phyloP scores from a whole-genome alignment of 2,329 filamentous ascomycete genomes.

The Bipolaris victoriae region DNA sequence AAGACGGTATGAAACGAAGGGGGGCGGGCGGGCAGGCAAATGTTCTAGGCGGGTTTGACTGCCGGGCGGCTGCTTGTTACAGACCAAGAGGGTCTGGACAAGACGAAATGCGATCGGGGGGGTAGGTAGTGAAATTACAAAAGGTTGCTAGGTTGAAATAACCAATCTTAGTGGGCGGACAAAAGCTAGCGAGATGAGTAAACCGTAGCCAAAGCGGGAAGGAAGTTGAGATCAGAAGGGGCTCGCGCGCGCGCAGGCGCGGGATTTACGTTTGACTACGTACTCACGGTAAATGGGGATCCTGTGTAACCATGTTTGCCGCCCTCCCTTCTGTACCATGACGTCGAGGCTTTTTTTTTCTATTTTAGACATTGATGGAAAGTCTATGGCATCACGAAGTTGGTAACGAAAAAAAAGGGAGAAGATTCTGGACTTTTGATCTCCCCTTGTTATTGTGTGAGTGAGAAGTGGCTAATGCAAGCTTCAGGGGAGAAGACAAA shows the following conservation, averaged over 20 bases:
- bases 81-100: constrained; percentile 1
- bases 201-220: constrained; percentile 14
- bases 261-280: too few species aligned
- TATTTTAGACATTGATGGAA: background rate
- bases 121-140: constrained; percentile 3
- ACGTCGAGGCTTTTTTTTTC: constrained; percentile 14
- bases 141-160: constrained; percentile 4
- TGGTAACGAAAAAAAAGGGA: too few species aligned
- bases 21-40: background rate
- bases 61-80: background rate
- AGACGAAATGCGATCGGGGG: constrained; percentile 5
- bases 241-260: too few species aligned
- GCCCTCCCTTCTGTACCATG: constrained; percentile 8
- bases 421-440: too few species aligned
- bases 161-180: constrained; percentile 17
- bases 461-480: constrained; percentile 24
- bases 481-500: constrained; percentile 12
- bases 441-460: background rate
- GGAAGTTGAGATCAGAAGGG: constrained; percentile 15
- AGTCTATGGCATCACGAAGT: too few species aligned
- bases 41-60: background rate
- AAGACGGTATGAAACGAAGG: background rate
- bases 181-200: constrained; percentile 22
- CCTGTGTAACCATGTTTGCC: too few species aligned
- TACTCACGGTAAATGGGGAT: too few species aligned